These are phyloP conservation scores for Eucalyptus cladocalyx DNA, from an alignment of 345 rosid genomes.

Conservation along the genomic window DNA sequence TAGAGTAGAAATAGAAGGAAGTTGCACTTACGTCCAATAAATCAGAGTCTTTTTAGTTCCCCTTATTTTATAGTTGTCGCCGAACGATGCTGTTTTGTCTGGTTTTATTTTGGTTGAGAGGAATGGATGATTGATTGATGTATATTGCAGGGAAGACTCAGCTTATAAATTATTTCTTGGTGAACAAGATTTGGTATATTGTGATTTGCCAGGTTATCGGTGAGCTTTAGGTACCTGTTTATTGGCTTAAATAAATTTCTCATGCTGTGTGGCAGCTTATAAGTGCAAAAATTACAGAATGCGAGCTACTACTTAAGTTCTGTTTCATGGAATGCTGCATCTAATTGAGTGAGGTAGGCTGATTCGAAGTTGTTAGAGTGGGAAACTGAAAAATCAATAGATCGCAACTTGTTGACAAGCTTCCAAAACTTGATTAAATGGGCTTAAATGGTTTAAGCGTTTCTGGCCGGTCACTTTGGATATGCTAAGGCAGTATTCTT, in stretches of 20 bases:
- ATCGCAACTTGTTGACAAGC: neutral
- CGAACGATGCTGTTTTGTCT: too few species aligned
- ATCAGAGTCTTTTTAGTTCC: conserved; percentile 31
- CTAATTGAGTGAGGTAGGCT: neutral
- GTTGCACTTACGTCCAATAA: conserved; percentile 88
- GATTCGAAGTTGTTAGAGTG: neutral
- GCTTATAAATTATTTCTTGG: conserved; percentile 83
- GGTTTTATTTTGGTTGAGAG: too few species aligned
- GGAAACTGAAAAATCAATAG: neutral
- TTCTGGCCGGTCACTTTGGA: neutral
- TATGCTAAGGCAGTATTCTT: too few species aligned
- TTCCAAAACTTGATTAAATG: neutral
- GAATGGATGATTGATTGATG: too few species aligned
- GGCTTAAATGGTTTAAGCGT: neutral
- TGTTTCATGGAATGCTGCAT: neutral
- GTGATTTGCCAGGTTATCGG: conserved; percentile 97
- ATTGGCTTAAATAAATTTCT: too few species aligned
- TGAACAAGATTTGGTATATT: conserved; percentile 85
- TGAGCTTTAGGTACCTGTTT: conserved; percentile 6
- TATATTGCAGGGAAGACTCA: conserved; percentile 60
- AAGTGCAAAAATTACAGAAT: neutral
- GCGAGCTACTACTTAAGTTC: neutral
- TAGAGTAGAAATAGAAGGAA: too few species aligned
- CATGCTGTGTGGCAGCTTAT: neutral
- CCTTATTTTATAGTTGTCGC: too few species aligned